Evolutionary conservation across 768 basidiomycete genomes (phyloP).

Genomic region (Plicaturopsis crispa): DNA sequence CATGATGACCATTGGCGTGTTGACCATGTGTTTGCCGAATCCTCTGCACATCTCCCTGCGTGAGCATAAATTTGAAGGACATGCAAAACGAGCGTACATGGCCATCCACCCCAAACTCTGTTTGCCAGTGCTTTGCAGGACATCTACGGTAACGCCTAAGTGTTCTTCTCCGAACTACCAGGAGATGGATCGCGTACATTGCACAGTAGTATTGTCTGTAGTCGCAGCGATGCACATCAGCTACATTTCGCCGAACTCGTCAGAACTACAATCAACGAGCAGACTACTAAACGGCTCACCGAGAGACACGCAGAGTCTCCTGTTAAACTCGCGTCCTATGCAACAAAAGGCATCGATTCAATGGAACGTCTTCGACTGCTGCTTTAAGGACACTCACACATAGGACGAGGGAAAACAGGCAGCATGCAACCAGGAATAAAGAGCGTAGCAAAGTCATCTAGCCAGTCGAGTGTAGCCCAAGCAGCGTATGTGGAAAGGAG

Average conservation of each 20-base stretch:
- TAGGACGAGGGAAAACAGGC: too few species aligned
- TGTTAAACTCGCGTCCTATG: too few species aligned
- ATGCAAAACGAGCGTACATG: slow-evolving; percentile 29
- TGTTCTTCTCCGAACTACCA: background rate
- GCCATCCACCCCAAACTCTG: slow-evolving; percentile 50
- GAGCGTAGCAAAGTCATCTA: too few species aligned
- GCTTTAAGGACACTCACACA: too few species aligned
- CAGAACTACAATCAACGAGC: background rate
- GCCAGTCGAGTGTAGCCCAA: too few species aligned
- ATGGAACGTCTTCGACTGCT: too few species aligned
- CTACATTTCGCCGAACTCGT: slow-evolving; percentile 20
- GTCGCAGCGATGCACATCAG: slow-evolving; percentile 41
- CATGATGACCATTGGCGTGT: slow-evolving; percentile 64
- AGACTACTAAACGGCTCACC: slow-evolving; percentile 3
- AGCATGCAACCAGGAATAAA: too few species aligned
- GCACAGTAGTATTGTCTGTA: slow-evolving; percentile 36
- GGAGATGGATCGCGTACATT: slow-evolving; percentile 25
- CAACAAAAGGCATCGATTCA: too few species aligned
- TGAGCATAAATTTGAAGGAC: background rate
- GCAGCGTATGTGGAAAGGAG: too few species aligned
- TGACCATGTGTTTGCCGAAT: slow-evolving; percentile 47
- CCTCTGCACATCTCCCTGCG: slow-evolving; percentile 32
- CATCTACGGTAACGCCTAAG: slow-evolving; percentile 20
- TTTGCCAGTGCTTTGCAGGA: slow-evolving; percentile 35
- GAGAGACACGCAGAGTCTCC: slow-evolving; percentile 18